Conservation (phyloP, 2,329 filamentous ascomycete species). For the Colletotrichum sublineola region DNA sequence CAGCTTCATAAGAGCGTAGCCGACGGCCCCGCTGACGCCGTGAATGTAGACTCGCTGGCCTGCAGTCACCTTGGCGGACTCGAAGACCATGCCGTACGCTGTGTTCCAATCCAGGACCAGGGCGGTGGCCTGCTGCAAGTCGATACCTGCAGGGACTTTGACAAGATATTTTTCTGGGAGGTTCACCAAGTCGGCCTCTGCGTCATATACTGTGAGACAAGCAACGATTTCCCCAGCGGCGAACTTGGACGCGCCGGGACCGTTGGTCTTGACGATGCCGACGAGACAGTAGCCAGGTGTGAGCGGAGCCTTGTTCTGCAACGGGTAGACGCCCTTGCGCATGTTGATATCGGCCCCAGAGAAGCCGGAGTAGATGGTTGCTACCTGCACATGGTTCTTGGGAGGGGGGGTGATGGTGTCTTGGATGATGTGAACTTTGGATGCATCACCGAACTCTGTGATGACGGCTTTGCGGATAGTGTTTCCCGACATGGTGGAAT, state of each 20-base stretch:
- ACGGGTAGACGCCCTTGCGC: conserved; percentile 62
- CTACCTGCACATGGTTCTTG: conserved; percentile 60
- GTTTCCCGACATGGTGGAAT: conserved; percentile 26
- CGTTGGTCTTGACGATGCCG: conserved; percentile 57
- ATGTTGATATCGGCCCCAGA: conserved; percentile 63
- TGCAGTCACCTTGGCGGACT: conserved; percentile 54
- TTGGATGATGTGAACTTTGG: conserved; percentile 52
- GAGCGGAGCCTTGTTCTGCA: conserved; percentile 60
- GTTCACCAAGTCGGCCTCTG: conserved; percentile 61
- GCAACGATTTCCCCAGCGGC: conserved; percentile 52
- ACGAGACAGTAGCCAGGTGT: conserved; percentile 64
- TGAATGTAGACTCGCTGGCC: conserved; percentile 65
- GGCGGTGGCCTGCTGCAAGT: conserved; percentile 56
- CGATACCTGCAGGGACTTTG: conserved; percentile 56
- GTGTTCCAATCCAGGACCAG: conserved; percentile 62
- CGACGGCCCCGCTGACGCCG: conserved; percentile 64
- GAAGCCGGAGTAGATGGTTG: conserved; percentile 62
- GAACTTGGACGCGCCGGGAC: conserved; percentile 51
- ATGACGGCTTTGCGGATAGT: conserved; percentile 61
- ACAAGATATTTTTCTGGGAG: conserved; percentile 61
- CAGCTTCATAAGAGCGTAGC: conserved; percentile 57
- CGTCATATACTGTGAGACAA: conserved; percentile 56
- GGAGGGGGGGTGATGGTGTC: conserved; percentile 55
- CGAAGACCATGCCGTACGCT: conserved; percentile 55
- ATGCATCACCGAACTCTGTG: conserved; percentile 56